phyloP scores from a whole-genome alignment of 768 basidiomycete genomes.

The Leucosporidium creatinivorum region DNA sequence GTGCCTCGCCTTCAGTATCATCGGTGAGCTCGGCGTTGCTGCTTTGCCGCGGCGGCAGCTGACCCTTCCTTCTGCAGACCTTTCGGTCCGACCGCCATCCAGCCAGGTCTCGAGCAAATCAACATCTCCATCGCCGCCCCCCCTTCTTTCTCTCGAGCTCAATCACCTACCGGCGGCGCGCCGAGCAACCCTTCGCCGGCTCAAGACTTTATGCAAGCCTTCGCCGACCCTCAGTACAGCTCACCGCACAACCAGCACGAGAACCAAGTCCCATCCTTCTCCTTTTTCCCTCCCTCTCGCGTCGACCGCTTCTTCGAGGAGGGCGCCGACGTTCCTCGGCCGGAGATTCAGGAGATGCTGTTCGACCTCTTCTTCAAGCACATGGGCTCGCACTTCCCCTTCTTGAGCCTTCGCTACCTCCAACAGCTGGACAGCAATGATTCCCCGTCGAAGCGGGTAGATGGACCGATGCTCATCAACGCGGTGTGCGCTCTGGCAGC shows the following conservation, averaged over 20 bases:
- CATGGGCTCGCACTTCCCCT: conserved; percentile 36
- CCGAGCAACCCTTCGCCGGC: not conserved
- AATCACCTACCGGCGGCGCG: not conserved
- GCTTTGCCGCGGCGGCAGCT: too few relatives aligned
- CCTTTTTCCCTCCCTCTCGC: not conserved
- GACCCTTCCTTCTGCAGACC: not conserved
- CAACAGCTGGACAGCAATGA: conserved; percentile 18
- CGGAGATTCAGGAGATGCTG: conserved; percentile 30
- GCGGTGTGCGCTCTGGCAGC: conserved; percentile 35
- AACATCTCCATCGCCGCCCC: conserved; percentile 3
- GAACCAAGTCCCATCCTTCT: not conserved
- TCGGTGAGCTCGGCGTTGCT: too few relatives aligned
- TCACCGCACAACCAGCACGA: not conserved
- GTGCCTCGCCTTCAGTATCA: not conserved
- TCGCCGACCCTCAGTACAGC: not conserved
- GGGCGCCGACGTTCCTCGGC: conserved; percentile 18
- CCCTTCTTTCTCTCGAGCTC: conserved; percentile 5
- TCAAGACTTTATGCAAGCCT: not conserved
- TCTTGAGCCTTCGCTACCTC: conserved; percentile 19
- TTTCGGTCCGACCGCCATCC: conserved; percentile 4
- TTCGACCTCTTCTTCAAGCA: conserved; percentile 33
- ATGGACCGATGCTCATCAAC: conserved; percentile 30
- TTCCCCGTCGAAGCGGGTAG: conserved; percentile 7
- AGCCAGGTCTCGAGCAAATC: conserved; percentile 6
- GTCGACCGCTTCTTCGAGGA: conserved; percentile 8